Evolutionary conservation across 805 yeast genomes (phyloP), one percentile per base, ranked within the genome.

Genomic region (Yarrowia sp.): DNA sequence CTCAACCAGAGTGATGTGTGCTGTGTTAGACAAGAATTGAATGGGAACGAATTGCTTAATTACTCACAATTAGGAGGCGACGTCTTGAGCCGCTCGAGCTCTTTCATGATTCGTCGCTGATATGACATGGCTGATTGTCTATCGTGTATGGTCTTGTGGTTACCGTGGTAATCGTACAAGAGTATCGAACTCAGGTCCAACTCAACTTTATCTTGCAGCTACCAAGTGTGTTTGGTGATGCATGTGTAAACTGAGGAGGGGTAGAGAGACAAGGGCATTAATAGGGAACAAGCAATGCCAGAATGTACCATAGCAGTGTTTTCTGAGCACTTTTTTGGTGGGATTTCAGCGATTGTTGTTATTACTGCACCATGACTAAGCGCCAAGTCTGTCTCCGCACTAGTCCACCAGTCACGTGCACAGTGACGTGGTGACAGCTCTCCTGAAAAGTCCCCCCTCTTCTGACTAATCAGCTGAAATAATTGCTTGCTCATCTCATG

Each of bases 1-100:
- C 52, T 77, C 72, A 6, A 68, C 69, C 12, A 80, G 70, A 1
- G 70, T 64, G 43, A 80, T 73, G 33, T 58, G 64, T 3, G 64
- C 64, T 58, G 30, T n/a, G 64, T 58, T 56, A 56, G 30, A 44
- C 10, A 6, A 2, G 10, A 14, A 34, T 8, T 33, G 13, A 36
- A 9, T 36, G 13, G 38, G 13, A 10, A 36, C 5, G 13, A 36
- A 33, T 7, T 7, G 9, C 36, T 7, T 3, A 7, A 55, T n/a
- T 40, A 56, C 64, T 58, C 50, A 58, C 64, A 58, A 14, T 58
- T 58, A 10, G 64, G 64, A 17, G 64, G 64, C 1, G 39, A 13
- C 9, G 50, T 42, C 13, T 58, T 58, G 3, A 58, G 50, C 17
- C 50, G 50, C 19, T 42, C 64, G 19, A 58, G 50, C 50, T 58